phyloP scores from a whole-genome alignment of 2,329 filamentous ascomycete species.

The Ambrosiella xylebori region DNA sequence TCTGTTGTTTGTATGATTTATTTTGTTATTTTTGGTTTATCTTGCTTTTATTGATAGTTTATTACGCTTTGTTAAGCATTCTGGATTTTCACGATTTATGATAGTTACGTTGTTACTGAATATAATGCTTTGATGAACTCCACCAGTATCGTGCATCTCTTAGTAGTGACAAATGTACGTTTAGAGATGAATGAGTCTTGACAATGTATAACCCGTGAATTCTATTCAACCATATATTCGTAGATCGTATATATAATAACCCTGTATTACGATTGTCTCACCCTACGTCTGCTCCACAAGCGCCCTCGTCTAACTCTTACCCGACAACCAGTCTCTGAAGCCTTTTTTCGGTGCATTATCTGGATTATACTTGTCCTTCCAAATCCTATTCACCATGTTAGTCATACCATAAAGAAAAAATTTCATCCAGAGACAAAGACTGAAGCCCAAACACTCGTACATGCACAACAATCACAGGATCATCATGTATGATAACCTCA shows the following conservation, averaged over 20 bases:
- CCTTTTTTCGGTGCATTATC: slow-evolving; percentile 24
- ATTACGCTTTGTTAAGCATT: background rate
- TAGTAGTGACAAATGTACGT: too few species aligned
- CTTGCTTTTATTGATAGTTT: slow-evolving; percentile 10
- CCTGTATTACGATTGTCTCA: background rate
- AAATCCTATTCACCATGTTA: slow-evolving; percentile 49
- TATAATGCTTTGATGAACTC: background rate
- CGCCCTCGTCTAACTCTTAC: background rate
- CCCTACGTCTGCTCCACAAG: background rate
- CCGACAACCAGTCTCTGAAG: background rate
- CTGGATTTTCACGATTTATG: background rate
- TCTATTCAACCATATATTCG: too few species aligned
- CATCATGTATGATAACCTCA: background rate
- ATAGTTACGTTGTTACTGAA: background rate
- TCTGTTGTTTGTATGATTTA: slow-evolving; percentile 17
- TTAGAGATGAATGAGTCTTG: too few species aligned
- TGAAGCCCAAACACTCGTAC: background rate
- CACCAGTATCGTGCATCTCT: background rate
- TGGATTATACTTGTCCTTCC: slow-evolving; percentile 85
- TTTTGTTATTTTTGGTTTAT: slow-evolving; percentile 15
- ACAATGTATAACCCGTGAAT: too few species aligned
- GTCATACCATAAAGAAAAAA: background rate
- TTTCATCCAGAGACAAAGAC: background rate
- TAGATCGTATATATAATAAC: background rate
- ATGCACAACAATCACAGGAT: background rate